A percentile compares a stretch with the other conserved stretches of the same genome.
These are phyloP conservation scores for Kodamaea kakaduensis DNA, from an alignment of 805 yeast genomes.

Conservation along the genomic window DNA sequence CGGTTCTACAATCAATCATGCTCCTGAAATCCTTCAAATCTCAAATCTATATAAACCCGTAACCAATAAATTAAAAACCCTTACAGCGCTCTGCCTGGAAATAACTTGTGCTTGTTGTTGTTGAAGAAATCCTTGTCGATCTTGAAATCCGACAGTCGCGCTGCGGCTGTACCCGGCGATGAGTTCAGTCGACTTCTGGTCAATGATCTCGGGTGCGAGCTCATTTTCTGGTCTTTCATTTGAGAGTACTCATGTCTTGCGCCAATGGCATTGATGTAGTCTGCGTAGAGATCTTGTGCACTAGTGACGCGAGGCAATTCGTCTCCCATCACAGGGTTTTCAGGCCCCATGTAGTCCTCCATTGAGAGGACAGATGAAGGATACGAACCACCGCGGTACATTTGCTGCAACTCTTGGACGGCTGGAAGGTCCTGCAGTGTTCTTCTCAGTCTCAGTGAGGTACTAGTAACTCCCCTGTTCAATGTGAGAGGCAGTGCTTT, in stretches of 20 bases:
- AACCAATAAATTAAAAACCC: too few species aligned
- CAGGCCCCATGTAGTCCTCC: not conserved
- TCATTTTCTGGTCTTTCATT: not conserved
- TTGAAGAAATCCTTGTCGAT: constrained; percentile 8
- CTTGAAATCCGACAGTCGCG: constrained; percentile 5
- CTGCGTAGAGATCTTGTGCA: constrained; percentile 5
- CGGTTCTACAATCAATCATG: too few species aligned
- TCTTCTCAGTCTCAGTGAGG: not conserved
- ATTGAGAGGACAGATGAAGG: constrained; percentile 1
- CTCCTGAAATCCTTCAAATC: too few species aligned
- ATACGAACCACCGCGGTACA: not conserved
- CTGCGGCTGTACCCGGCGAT: not conserved
- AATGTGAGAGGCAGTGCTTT: too few species aligned
- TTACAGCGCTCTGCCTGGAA: constrained; percentile 8
- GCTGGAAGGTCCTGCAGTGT: not conserved
- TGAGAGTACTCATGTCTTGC: not conserved
- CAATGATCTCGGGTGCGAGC: not conserved
- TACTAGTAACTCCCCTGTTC: too few species aligned
- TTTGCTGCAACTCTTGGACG: not conserved
- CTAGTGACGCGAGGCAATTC: constrained; percentile 1
- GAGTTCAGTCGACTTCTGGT: constrained; percentile 1
- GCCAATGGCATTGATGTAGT: constrained; percentile 2
- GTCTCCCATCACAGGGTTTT: not conserved
- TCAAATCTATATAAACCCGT: too few species aligned
- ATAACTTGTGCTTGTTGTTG: constrained; percentile 11